These are phyloP conservation scores for Nicotiana undulata DNA, from an alignment of 257 asterid species.

Conservation along the genomic window DNA sequence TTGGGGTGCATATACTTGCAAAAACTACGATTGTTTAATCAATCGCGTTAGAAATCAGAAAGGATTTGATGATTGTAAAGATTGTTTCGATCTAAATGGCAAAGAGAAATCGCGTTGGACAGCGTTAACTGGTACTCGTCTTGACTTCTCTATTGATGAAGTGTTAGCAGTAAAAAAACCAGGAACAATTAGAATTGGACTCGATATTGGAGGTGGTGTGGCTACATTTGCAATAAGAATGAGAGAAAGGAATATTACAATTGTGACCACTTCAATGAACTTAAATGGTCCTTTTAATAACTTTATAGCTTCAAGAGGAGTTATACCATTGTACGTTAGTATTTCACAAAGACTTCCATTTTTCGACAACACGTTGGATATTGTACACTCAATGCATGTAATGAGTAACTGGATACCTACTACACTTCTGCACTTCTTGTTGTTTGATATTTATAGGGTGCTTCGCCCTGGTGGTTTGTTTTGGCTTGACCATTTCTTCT, in stretches of 20 bases:
- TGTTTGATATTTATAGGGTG: conserved; percentile 59
- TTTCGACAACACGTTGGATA: conserved; percentile 62
- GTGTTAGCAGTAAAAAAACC: conserved; percentile 37
- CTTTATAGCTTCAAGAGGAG: conserved; percentile 63
- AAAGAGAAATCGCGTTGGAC: conserved; percentile 46
- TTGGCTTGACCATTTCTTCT: conserved; percentile 74
- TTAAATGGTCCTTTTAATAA: conserved; percentile 61
- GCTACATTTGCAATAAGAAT: conserved; percentile 71
- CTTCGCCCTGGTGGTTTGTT: conserved; percentile 68
- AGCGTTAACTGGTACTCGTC: conserved; percentile 1
- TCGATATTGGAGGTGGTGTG: conserved; percentile 76
- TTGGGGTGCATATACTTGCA: conserved; percentile 59
- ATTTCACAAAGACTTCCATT: conserved; percentile 73
- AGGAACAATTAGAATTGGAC: conserved; percentile 54
- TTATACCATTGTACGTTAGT: conserved; percentile 56
- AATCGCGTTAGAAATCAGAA: conserved; percentile 35
- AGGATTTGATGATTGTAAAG: conserved; percentile 58
- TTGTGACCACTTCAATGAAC: conserved; percentile 58
- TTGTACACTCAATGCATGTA: conserved; percentile 65
- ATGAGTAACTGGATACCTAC: conserved; percentile 70
- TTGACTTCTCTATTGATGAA: conserved; percentile 55
- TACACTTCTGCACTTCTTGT: conserved; percentile 45
- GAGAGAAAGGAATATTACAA: conserved; percentile 53
- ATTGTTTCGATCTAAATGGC: conserved; percentile 57
- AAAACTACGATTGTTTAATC: conserved; percentile 38